These are phyloP conservation scores for Melampsora larici-populina DNA, from an alignment of 1,284 basidiomycete genomes.

Conservation along the genomic window DNA sequence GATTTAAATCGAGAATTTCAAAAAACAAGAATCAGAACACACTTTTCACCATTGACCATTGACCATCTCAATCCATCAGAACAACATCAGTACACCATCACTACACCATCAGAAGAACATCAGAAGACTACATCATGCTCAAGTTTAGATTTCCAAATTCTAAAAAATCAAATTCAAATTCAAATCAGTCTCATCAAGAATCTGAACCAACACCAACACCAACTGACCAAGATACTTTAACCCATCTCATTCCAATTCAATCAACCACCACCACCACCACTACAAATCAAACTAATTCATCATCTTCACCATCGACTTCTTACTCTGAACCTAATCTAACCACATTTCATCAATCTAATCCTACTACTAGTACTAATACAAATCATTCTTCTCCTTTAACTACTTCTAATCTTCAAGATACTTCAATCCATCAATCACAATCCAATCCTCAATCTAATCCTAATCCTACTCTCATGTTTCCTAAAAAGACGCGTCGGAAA, in stretches of 20 bases:
- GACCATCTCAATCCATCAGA: too few species aligned
- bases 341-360: neutral
- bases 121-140: neutral
- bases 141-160: slow-evolving; percentile 15
- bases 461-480: neutral
- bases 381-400: neutral
- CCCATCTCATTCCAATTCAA: too few species aligned
- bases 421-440: neutral
- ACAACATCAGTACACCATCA: too few species aligned
- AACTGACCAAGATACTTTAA: neutral
- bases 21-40: too few species aligned
- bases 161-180: neutral
- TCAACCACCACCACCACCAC: neutral
- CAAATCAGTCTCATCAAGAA: neutral
- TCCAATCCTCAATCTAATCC: neutral
- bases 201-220: neutral
- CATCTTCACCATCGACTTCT: slow-evolving; percentile 10
- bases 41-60: too few species aligned
- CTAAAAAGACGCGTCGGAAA: slow-evolving; percentile 29
- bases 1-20: too few species aligned
- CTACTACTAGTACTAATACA: neutral
- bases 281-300: neutral
- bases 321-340: neutral
- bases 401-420: neutral
- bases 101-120: too few species aligned